Base-by-base conservation (phyloP, 108 stramenopile species). In the Fragilariopsis cylindrus region DNA sequence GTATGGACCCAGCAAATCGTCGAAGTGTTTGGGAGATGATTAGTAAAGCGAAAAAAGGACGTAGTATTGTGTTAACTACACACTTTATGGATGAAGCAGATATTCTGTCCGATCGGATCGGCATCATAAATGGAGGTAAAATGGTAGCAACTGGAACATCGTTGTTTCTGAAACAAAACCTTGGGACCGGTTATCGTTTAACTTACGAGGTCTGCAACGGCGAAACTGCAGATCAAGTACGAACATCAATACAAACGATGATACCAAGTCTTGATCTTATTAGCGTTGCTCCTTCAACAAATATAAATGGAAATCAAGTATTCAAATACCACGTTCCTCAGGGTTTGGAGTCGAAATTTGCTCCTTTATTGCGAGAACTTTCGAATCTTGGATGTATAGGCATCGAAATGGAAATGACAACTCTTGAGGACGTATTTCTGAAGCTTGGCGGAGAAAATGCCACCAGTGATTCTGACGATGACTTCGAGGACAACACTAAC, bases 51-150 rank as follows among this genome's bases (percentile, higher is more conserved):
- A 80, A 82, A 7, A 74, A 72, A 12, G 84, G 84, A 41, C 75
- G 84, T 46, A 79, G 81, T 21, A 85, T 95, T 58, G 71, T 98
- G 48, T 76, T 98, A 45, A 93, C 95, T 2, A 97, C 95, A 18
- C 97, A 98, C 75, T 92, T 91, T 82, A 92, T 98, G 92, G 90
- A 96, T 57, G 97, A 98, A 76, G 97, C 94, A 3, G 97, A 98
- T 64, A 73, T 85, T 2, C 75, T 98, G 13, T 91, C 93, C 40
- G 90, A 96, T 68, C 81, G 97, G 48, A 87, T 98, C 40, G 96
- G 92, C 42, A 96, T 98, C 72, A 83, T 98, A 65, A 85, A 90
- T 12, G 76, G 90, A 58, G 97, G 97, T 16, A 42, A 18, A 84
- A 3, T 86, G 88, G 52, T 78, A 84, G 60, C 92, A 89, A 60